Conservation (phyloP, 176 grass and related monocot genomes). For the Phragmites australis region DNA sequence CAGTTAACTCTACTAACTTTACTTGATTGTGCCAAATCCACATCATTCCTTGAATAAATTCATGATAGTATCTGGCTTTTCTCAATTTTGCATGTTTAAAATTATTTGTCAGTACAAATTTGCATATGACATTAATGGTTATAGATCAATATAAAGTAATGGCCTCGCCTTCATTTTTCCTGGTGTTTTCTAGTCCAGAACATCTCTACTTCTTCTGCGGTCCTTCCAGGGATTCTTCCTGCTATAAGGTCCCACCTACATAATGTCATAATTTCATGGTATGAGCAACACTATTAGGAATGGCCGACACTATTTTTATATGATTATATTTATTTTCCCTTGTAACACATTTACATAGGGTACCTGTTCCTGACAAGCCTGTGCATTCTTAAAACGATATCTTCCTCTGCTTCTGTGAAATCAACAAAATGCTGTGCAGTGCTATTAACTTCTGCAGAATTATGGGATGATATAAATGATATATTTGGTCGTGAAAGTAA, state of each 20-base stretch:
- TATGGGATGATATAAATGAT: constrained; percentile 8
- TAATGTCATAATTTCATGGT: constrained; percentile 25
- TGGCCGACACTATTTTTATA: neutral
- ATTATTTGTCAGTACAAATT: constrained; percentile 1
- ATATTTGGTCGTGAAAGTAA: neutral
- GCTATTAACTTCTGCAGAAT: constrained; percentile 45
- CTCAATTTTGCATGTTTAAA: neutral
- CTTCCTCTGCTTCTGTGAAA: constrained; percentile 61
- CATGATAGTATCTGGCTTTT: neutral
- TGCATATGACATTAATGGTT: constrained; percentile 4
- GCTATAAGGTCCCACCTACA: constrained; percentile 72
- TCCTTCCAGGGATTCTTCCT: constrained; percentile 67
- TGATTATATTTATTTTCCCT: constrained; percentile 12
- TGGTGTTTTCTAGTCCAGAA: constrained; percentile 54
- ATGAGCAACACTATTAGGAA: constrained; percentile 20
- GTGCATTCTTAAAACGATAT: constrained; percentile 61
- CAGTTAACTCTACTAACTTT: neutral
- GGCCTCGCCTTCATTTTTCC: constrained; percentile 28
- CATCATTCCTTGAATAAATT: constrained; percentile 3
- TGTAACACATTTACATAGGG: neutral
- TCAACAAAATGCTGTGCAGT: constrained; percentile 40
- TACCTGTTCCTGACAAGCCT: constrained; percentile 63
- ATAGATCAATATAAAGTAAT: constrained; percentile 2
- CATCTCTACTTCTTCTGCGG: constrained; percentile 59
- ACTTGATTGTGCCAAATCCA: neutral